Conservation (phyloP, 805 yeast species). For the Spathaspora girioi region DNA sequence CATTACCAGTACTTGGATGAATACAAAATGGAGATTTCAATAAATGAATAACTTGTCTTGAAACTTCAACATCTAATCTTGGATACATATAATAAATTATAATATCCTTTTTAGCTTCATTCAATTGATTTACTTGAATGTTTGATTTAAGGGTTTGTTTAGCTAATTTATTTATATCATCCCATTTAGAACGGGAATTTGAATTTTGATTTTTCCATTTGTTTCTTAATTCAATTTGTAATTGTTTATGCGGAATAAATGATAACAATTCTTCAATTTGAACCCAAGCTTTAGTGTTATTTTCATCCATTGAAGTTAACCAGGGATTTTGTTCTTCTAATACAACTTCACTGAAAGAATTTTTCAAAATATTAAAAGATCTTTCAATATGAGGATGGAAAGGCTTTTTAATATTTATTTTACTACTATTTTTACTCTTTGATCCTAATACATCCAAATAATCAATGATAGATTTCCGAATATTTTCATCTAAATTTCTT, state of each 20-base stretch:
- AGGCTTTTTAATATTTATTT: conserved; percentile 65
- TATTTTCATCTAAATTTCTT: conserved; percentile 63
- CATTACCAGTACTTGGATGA: conserved; percentile 93
- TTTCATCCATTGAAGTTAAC: conserved; percentile 38
- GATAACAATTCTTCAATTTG: conserved; percentile 53
- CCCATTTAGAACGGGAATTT: conserved; percentile 70
- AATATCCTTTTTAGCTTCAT: conserved; percentile 77
- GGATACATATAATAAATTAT: conserved; percentile 83
- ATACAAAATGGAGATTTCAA: conserved; percentile 95
- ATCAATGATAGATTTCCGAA: conserved; percentile 76
- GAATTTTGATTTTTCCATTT: conserved; percentile 50
- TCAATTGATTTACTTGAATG: conserved; percentile 46
- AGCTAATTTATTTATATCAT: conserved; percentile 59
- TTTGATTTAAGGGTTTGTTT: conserved; percentile 42
- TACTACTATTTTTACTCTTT: conserved; percentile 34
- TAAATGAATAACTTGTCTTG: conserved; percentile 84
- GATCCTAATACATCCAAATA: conserved; percentile 71
- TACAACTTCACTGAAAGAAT: conserved; percentile 61
- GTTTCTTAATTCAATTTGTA: conserved; percentile 49
- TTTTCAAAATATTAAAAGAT: conserved; percentile 63
- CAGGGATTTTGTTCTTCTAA: conserved; percentile 87
- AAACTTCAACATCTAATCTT: conserved; percentile 88
- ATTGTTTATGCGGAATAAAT: conserved; percentile 58
- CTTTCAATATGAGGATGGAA: conserved; percentile 85
- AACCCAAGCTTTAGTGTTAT: conserved; percentile 39